Conservation (phyloP, 495 filamentous ascomycete species). For the Talaromyces liani region DNA sequence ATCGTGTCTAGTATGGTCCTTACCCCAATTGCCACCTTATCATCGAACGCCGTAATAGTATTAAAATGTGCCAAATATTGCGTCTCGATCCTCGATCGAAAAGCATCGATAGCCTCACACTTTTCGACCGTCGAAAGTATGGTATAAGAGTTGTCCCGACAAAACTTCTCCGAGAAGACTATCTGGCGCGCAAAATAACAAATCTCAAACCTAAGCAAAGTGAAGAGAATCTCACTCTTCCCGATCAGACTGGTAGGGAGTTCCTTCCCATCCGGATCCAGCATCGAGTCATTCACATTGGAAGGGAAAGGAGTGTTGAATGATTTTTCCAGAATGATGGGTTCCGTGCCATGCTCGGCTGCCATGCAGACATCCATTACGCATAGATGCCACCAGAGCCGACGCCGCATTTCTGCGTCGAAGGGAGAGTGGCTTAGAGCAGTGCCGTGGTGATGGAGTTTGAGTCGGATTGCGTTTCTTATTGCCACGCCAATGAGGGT, state of each 20-base stretch:
- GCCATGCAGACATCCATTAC: not conserved
- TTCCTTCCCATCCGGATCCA: not conserved
- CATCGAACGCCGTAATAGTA: not conserved
- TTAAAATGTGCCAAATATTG: not conserved
- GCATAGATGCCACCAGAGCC: slow-evolving; percentile 58
- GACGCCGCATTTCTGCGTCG: slow-evolving; percentile 64
- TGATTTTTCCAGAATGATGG: not conserved
- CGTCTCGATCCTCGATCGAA: not conserved
- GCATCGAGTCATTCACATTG: not conserved
- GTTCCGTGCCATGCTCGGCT: not conserved
- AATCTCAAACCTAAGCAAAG: not conserved
- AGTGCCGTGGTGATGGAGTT: not conserved
- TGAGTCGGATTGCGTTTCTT: not conserved
- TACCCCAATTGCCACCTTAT: not conserved
- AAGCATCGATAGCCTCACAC: not conserved
- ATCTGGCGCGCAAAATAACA: not conserved
- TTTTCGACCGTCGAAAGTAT: not conserved
- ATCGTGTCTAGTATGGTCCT: not conserved
- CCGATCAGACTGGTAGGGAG: not conserved
- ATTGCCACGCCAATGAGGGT: not conserved
- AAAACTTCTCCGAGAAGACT: not conserved
- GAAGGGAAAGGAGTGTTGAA: not conserved
- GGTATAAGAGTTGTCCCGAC: not conserved
- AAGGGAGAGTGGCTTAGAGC: slow-evolving; percentile 34
- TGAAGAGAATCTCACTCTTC: not conserved